Evolutionary conservation across 192 early-diverging fungal genomes (phyloP), one percentile per base, ranked within the genome.

Genomic region (Chytriomyces sp.): DNA sequence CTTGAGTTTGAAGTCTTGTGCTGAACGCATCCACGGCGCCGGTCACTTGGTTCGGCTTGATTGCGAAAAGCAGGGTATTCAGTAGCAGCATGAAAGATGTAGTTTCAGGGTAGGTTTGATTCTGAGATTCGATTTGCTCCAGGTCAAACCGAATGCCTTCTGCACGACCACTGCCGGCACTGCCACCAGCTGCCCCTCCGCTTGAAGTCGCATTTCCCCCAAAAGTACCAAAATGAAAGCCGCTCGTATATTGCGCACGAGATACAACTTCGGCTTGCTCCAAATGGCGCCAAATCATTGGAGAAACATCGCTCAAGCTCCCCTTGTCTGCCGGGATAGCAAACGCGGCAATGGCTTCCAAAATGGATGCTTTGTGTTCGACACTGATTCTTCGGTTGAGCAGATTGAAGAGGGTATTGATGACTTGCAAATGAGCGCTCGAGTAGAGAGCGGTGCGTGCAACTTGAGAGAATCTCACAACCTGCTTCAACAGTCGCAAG

Each of bases 51-150:
- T 64, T 65, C 57, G 68, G 67, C 43, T 64, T 71, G 43, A 78
- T 13, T 5, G 78, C 64, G 18, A 61, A 18, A 84, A 79, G 82
- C 13, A 97, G 83, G 45, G 85, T 79, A 2, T 85, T 84, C 11
- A 99, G 77, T 4, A 99, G 87, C 7, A 84, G 79, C 8, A 97
- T 76, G 81, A 96, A 94, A 0, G 96, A 91, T 6, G 94, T 77
- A 7, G 94, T 96, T 82, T 97, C 93, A 1, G 94, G 91, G 75
- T 95, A 99, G 2, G 89, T 91, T 70, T 95, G 88, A 48, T 87
- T 91, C 6, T 85, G 85, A 0, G 89, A 69, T 79, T 96, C 95
- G 13, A 92, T 89, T 76, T 96, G 94, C 44, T 94, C 89, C 68
- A 97, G 81, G 81, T 97, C 93, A 76, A 89, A 91, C 44, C 90